Evolutionary conservation across 2,329 filamentous ascomycete species (phyloP).

Genomic region (Aspergillus latus): DNA sequence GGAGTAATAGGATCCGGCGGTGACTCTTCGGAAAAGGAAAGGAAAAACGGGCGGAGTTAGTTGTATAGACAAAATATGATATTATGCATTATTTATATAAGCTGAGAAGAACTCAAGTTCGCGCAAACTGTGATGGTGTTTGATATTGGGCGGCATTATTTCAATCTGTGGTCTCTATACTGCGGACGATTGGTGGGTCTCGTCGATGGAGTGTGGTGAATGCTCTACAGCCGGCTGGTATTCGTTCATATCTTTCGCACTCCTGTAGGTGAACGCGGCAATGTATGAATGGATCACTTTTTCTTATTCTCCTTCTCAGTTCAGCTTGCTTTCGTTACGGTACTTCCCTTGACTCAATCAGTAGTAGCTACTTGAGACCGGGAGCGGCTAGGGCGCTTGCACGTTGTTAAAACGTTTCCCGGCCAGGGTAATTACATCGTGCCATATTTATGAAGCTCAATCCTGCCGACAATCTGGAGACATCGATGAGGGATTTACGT

Average conservation of each 20-base stretch:
- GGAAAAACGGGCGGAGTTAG: slow-evolving; percentile 13
- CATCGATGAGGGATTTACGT: background rate
- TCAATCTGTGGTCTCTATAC: too few relatives aligned
- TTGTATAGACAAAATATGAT: slow-evolving; percentile 17
- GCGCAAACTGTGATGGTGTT: background rate
- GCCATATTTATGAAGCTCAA: background rate
- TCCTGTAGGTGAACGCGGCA: too few relatives aligned
- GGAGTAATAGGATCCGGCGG: background rate
- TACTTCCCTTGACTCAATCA: background rate
- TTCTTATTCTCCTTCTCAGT: too few relatives aligned
- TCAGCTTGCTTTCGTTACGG: background rate
- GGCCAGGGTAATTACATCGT: background rate
- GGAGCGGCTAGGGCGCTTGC: background rate
- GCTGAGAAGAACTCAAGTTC: background rate
- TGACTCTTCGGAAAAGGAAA: slow-evolving; percentile 1
- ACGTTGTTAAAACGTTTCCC: background rate
- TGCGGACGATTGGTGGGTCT: too few relatives aligned
- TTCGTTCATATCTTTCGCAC: too few relatives aligned
- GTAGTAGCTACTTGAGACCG: background rate
- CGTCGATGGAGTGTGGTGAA: too few relatives aligned
- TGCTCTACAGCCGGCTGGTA: too few relatives aligned
- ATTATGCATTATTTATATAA: background rate
- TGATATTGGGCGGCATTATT: background rate
- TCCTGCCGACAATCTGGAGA: background rate
- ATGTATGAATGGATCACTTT: too few relatives aligned